These are phyloP conservation scores for Irineochytrium annulatum DNA, from an alignment of 192 early-diverging fungal genomes.

Conservation along the genomic window DNA sequence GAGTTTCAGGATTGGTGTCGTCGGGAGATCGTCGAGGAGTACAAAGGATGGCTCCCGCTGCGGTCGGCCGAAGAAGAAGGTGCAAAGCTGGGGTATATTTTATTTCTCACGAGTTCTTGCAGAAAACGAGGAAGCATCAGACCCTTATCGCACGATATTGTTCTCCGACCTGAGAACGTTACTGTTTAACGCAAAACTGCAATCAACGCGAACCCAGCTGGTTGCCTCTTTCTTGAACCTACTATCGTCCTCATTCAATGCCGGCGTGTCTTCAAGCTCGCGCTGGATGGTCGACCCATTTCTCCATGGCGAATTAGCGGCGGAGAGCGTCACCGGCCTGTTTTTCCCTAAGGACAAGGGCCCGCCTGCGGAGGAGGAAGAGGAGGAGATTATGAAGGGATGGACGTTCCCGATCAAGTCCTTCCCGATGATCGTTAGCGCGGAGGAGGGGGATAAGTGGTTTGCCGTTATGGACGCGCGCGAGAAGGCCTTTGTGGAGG, in stretches of 20 bases:
- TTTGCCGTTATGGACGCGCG: neutral
- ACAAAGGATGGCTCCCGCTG: conserved; percentile 25
- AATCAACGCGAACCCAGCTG: conserved; percentile 11
- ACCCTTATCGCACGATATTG: conserved; percentile 37
- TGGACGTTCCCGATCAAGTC: conserved; percentile 5
- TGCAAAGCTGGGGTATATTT: conserved; percentile 6
- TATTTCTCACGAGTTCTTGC: neutral
- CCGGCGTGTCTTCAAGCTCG: conserved; percentile 24
- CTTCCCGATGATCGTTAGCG: conserved; percentile 12
- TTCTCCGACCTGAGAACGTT: conserved; percentile 34
- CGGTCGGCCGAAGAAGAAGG: conserved; percentile 10
- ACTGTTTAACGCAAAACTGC: conserved; percentile 24
- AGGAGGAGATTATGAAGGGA: neutral
- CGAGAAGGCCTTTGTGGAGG: neutral
- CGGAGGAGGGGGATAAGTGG: no score
- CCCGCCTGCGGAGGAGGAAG: neutral
- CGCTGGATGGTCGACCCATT: conserved; percentile 16
- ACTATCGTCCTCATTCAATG: conserved; percentile 23
- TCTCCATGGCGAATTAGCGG: conserved; percentile 21
- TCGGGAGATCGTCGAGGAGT: conserved; percentile 21
- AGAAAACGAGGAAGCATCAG: conserved; percentile 15
- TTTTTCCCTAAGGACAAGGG: conserved; percentile 25
- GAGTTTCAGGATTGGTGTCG: conserved; percentile 21
- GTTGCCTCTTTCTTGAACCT: conserved; percentile 31
- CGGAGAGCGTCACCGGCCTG: neutral